A percentile compares a stretch with the other conserved stretches of the same genome.
phyloP scores from a whole-genome alignment of 1,284 basidiomycete genomes.

The Coniferiporia sulphurascens region DNA sequence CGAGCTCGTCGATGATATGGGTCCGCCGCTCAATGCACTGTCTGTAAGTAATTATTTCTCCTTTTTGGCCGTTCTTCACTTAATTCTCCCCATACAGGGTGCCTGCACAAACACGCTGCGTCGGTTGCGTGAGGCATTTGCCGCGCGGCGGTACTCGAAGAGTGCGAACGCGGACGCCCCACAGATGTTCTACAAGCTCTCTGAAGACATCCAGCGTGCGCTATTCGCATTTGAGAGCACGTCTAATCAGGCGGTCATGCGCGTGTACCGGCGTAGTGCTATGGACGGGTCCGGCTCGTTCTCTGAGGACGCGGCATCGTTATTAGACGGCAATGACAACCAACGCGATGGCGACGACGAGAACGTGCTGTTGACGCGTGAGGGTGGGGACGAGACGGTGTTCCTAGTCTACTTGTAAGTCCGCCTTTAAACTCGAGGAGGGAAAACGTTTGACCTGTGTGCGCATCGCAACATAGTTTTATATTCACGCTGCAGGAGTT shows the following conservation, averaged over 20 bases:
- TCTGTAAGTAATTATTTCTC: slow-evolving; percentile 47
- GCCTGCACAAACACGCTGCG: slow-evolving; percentile 57
- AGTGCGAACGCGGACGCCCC: slow-evolving; percentile 21
- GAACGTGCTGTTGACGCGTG: slow-evolving; percentile 27
- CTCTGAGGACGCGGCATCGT: background rate
- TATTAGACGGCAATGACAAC: slow-evolving; percentile 26
- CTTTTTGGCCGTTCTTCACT: background rate
- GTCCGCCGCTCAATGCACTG: slow-evolving; percentile 70
- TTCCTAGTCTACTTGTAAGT: slow-evolving; percentile 89
- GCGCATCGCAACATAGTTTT: slow-evolving; percentile 50
- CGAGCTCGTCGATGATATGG: slow-evolving; percentile 78
- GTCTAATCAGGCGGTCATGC: slow-evolving; percentile 76
- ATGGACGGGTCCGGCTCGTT: slow-evolving; percentile 28
- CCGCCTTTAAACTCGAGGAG: background rate
- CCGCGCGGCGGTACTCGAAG: slow-evolving; percentile 24
- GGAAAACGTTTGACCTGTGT: slow-evolving; percentile 5
- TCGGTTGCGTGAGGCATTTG: slow-evolving; percentile 61
- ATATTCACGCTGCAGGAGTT: slow-evolving; percentile 94
- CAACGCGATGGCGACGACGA: slow-evolving; percentile 46
- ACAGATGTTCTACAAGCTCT: slow-evolving; percentile 59
- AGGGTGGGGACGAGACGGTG: slow-evolving; percentile 40
- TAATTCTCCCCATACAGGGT: slow-evolving; percentile 35
- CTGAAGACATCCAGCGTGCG: slow-evolving; percentile 62
- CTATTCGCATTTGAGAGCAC: slow-evolving; percentile 75
- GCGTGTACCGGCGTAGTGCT: slow-evolving; percentile 62